phyloP scores from a whole-genome alignment of 345 rosid genomes.

The Salix koriyanagi region DNA sequence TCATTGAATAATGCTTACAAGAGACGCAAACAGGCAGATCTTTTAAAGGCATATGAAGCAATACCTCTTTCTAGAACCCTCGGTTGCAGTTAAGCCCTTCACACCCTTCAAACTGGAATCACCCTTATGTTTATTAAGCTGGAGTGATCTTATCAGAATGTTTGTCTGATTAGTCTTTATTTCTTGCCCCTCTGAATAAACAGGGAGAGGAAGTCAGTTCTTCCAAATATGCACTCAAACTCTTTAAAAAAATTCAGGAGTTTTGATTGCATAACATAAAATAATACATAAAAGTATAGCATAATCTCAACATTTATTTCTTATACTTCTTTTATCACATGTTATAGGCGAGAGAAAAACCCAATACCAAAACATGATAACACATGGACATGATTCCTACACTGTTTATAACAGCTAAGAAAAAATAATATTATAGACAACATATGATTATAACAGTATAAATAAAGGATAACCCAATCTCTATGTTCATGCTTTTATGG shows the following conservation, averaged over 20 bases:
- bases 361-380: neutral
- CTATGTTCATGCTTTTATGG: neutral
- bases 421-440: neutral
- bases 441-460: neutral
- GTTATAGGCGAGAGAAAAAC: neutral
- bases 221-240: neutral
- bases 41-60: neutral
- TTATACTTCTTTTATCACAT: neutral
- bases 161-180: slow-evolving; percentile 88
- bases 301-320: neutral
- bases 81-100: slow-evolving; percentile 48
- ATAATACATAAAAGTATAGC: no score
- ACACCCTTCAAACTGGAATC: slow-evolving; percentile 56
- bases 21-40: neutral
- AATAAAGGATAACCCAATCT: neutral
- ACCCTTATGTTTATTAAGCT: slow-evolving; percentile 60
- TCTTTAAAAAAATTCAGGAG: neutral
- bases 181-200: slow-evolving; percentile 57
- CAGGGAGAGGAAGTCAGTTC: slow-evolving; percentile 19
- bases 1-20: neutral
- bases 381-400: neutral
- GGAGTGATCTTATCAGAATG: slow-evolving; percentile 83
- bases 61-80: slow-evolving; percentile 75
- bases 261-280: neutral
- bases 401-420: neutral